These are phyloP conservation scores for Conringia planisiliqua DNA, from an alignment of 345 rosid species.

Conservation along the genomic window DNA sequence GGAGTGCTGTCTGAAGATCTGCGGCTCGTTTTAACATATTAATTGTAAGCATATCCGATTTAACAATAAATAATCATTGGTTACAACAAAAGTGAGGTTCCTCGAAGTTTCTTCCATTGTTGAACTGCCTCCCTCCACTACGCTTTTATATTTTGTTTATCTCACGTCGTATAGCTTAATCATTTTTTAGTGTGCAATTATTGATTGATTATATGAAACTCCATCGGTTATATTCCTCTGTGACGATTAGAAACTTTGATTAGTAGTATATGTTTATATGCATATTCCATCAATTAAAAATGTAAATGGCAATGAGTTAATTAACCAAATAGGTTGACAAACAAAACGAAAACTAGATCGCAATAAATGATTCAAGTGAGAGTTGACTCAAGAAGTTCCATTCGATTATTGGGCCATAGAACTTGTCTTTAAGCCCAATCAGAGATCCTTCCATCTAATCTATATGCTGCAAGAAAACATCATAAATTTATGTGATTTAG, in stretches of 20 bases:
- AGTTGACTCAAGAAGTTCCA: not conserved
- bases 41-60: not conserved
- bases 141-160: not conserved
- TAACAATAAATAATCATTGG: not conserved
- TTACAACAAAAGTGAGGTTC: constrained; percentile 13
- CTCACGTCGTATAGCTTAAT: not conserved
- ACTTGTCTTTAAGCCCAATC: not conserved
- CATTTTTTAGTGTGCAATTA: not conserved
- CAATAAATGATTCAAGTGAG: not conserved
- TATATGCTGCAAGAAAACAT: too few species aligned
- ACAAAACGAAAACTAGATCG: not conserved
- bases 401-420: not conserved
- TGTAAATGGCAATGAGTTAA: not conserved
- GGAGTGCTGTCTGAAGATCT: constrained; percentile 10
- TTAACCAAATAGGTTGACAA: not conserved
- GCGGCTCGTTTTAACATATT: not conserved
- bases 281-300: not conserved
- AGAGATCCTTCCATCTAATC: too few species aligned
- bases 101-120: constrained; percentile 29
- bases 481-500: too few species aligned
- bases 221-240: not conserved
- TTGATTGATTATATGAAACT: not conserved
- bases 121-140: constrained; percentile 11
- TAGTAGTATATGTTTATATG: not conserved
- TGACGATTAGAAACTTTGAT: not conserved